phyloP scores from a whole-genome alignment of 345 rosid species.

The Boechera stricta region DNA sequence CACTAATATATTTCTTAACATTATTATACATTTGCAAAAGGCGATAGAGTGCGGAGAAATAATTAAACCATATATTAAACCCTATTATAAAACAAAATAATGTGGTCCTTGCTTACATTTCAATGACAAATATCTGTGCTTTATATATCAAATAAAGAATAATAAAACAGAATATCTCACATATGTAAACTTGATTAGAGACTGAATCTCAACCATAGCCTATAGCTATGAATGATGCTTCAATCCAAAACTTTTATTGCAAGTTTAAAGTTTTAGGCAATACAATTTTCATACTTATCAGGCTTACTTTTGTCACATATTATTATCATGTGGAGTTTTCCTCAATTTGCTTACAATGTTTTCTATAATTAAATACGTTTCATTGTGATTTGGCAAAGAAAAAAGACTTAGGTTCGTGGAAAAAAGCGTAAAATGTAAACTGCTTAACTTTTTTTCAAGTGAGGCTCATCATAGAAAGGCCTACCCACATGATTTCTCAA shows the following conservation, averaged over 20 bases:
- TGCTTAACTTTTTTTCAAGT: constrained; percentile 26
- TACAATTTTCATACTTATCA: constrained; percentile 13
- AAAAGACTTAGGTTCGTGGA: constrained; percentile 8
- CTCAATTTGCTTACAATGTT: neutral
- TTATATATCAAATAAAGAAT: constrained; percentile 17
- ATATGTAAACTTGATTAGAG: constrained; percentile 17
- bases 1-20: constrained; percentile 18
- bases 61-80: neutral
- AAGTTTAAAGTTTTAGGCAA: constrained; percentile 14
- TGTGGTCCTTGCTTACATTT: constrained; percentile 22
- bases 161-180: neutral
- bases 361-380: neutral
- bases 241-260: constrained; percentile 37
- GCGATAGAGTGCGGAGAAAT: neutral
- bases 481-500: constrained; percentile 45
- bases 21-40: constrained; percentile 18
- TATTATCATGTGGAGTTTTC: neutral
- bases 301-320: constrained; percentile 13
- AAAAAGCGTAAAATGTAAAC: constrained; percentile 21
- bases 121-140: constrained; percentile 17
- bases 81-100: neutral
- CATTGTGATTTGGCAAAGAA: constrained; percentile 10
- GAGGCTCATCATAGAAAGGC: constrained; percentile 32
- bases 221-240: constrained; percentile 37
- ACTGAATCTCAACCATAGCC: constrained; percentile 17